Conservation (phyloP, 2,329 filamentous ascomycete species). For the Phialophora chinensis region DNA sequence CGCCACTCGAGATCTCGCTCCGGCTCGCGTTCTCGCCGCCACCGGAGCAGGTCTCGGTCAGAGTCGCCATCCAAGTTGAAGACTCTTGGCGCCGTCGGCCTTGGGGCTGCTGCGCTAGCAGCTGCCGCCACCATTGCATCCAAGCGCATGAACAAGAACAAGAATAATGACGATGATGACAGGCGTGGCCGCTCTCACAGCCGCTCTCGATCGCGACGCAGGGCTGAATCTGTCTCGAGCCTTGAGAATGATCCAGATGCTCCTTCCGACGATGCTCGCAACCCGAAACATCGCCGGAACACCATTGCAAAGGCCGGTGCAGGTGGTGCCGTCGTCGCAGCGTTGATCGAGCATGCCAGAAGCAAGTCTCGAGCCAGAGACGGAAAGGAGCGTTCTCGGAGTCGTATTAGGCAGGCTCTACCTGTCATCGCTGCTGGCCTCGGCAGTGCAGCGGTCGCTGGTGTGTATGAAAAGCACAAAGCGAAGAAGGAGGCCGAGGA, state of each 20-base stretch:
- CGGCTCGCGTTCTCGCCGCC: slow-evolving; percentile 44
- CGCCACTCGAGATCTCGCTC: slow-evolving; percentile 43
- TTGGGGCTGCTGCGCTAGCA: slow-evolving; percentile 65
- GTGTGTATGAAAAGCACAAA: slow-evolving; percentile 68
- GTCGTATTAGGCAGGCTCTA: slow-evolving; percentile 61
- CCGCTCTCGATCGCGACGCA: slow-evolving; percentile 41
- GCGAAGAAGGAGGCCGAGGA: slow-evolving; percentile 58
- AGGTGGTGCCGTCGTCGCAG: slow-evolving; percentile 66
- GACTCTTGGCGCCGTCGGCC: slow-evolving; percentile 59
- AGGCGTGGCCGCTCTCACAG: slow-evolving; percentile 56
- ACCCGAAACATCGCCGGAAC: slow-evolving; percentile 59
- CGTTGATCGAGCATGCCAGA: slow-evolving; percentile 63
- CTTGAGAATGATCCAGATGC: slow-evolving; percentile 37
- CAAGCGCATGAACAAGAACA: slow-evolving; percentile 56
- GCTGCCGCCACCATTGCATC: slow-evolving; percentile 64
- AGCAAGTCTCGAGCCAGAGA: slow-evolving; percentile 63
- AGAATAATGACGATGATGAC: slow-evolving; percentile 49
- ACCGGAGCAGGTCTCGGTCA: slow-evolving; percentile 41
- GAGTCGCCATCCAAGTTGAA: slow-evolving; percentile 52
- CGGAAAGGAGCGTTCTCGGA: slow-evolving; percentile 60
- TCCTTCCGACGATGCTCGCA: slow-evolving; percentile 45
- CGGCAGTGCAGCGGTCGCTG: slow-evolving; percentile 65
- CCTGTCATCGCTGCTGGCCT: slow-evolving; percentile 67
- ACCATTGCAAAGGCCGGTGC: slow-evolving; percentile 67
- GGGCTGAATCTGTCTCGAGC: slow-evolving; percentile 29